Evolutionary conservation across 495 filamentous ascomycete genomes (phyloP).

Genomic region (Penicillium manginii): DNA sequence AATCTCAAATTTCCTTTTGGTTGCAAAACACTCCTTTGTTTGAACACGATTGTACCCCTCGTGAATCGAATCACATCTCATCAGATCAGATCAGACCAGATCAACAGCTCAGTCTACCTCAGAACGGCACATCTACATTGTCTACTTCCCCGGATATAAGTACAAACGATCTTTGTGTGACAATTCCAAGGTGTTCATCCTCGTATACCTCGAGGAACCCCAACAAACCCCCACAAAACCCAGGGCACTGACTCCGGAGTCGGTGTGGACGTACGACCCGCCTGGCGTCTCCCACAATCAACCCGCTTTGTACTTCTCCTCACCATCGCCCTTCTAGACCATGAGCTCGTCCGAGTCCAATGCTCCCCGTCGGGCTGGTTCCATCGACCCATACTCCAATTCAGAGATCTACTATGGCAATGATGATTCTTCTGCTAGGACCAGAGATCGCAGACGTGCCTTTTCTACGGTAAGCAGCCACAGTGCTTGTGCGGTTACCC

Average conservation of each 20-base stretch:
- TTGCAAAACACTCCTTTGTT: slow-evolving; percentile 8
- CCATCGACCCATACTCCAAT: slow-evolving; percentile 50
- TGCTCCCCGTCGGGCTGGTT: slow-evolving; percentile 30
- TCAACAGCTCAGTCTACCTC: background rate
- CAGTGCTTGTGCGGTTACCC: slow-evolving; percentile 20
- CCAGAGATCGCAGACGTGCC: slow-evolving; percentile 45
- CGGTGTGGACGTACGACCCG: slow-evolving; percentile 24
- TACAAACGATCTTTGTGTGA: background rate
- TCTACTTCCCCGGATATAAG: background rate
- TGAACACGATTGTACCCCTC: slow-evolving; percentile 6
- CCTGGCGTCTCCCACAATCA: slow-evolving; percentile 28
- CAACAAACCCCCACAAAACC: background rate
- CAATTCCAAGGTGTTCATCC: background rate
- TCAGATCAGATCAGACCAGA: background rate
- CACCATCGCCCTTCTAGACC: slow-evolving; percentile 16
- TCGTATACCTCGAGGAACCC: background rate
- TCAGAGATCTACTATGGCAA: slow-evolving; percentile 57
- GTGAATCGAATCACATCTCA: background rate
- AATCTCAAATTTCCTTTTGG: background rate
- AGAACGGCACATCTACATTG: background rate
- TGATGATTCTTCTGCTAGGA: slow-evolving; percentile 36
- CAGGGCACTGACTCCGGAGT: slow-evolving; percentile 13
- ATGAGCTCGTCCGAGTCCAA: slow-evolving; percentile 43
- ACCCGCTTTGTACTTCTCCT: slow-evolving; percentile 10
- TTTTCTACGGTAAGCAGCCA: slow-evolving; percentile 53